Conservation (phyloP, 2,329 filamentous ascomycete species). For the Colletotrichum destructivum region DNA sequence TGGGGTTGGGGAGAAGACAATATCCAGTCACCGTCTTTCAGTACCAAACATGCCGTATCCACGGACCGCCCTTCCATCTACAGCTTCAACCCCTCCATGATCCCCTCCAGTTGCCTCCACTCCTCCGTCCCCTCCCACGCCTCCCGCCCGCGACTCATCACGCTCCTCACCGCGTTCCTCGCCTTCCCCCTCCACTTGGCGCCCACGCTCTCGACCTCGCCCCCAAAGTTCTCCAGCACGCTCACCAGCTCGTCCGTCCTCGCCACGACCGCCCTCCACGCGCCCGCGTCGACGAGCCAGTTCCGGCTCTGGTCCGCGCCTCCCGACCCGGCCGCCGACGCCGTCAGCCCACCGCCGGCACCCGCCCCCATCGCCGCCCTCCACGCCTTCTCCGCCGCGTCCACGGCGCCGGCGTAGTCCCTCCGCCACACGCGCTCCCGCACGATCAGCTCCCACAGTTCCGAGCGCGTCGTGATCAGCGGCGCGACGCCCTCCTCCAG, state of each 20-base stretch:
- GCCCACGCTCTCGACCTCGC: slow-evolving; percentile 77
- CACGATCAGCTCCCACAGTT: slow-evolving; percentile 83
- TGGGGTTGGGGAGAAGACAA: neutral
- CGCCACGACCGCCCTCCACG: slow-evolving; percentile 81
- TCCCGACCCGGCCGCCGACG: slow-evolving; percentile 33
- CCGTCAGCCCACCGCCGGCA: slow-evolving; percentile 26
- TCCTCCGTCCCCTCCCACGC: slow-evolving; percentile 84
- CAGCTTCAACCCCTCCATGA: slow-evolving; percentile 69
- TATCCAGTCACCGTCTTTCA: neutral
- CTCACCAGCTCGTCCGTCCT: slow-evolving; percentile 87
- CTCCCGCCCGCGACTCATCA: slow-evolving; percentile 86
- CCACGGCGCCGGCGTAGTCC: slow-evolving; percentile 80
- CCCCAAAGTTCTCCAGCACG: slow-evolving; percentile 85
- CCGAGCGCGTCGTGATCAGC: slow-evolving; percentile 84
- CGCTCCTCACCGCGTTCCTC: slow-evolving; percentile 84
- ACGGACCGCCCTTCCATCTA: neutral
- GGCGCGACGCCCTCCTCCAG: slow-evolving; percentile 83
- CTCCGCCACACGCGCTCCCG: slow-evolving; percentile 81
- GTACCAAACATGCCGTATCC: too few species aligned
- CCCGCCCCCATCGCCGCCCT: slow-evolving; percentile 68
- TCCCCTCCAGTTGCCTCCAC: slow-evolving; percentile 73
- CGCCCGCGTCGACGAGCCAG: slow-evolving; percentile 72
- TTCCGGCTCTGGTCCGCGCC: slow-evolving; percentile 46
- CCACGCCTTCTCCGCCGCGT: slow-evolving; percentile 93
- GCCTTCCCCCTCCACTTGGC: slow-evolving; percentile 92